phyloP scores from a whole-genome alignment of 2,329 filamentous ascomycete genomes.

The Capronia americana region DNA sequence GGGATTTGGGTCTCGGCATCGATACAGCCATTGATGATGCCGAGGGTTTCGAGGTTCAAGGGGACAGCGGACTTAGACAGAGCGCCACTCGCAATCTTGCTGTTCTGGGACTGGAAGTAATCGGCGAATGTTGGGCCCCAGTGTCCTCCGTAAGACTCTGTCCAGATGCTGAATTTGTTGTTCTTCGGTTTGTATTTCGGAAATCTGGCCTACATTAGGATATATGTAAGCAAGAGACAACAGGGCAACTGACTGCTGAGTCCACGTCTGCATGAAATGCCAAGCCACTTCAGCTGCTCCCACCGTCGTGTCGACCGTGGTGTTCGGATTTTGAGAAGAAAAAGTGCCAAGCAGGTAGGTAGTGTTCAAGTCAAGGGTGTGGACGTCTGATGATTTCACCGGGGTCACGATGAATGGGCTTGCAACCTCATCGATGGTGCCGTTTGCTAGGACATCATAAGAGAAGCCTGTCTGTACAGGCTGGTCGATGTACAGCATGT shows the following conservation, averaged over 20 bases:
- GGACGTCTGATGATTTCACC: constrained; percentile 42
- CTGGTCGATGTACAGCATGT: constrained; percentile 69
- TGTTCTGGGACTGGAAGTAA: constrained; percentile 42
- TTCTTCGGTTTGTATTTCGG: constrained; percentile 62
- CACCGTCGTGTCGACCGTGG: constrained; percentile 44
- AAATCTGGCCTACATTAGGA: constrained; percentile 46
- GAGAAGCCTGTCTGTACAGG: constrained; percentile 65
- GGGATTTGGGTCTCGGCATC: constrained; percentile 54
- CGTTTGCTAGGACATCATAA: constrained; percentile 56
- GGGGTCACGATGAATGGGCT: constrained; percentile 41
- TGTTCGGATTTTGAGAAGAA: constrained; percentile 51
- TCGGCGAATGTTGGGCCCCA: constrained; percentile 41
- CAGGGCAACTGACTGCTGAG: constrained; percentile 37
- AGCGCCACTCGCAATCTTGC: constrained; percentile 35
- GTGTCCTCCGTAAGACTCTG: constrained; percentile 41
- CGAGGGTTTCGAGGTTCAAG: constrained; percentile 51
- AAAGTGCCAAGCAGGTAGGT: constrained; percentile 62
- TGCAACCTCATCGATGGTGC: constrained; percentile 46
- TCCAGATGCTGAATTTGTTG: constrained; percentile 44
- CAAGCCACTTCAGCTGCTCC: constrained; percentile 58
- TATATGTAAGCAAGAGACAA: not conserved
- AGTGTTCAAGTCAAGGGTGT: constrained; percentile 54
- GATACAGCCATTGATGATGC: constrained; percentile 58
- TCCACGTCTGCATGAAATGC: constrained; percentile 63
- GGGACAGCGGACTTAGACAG: constrained; percentile 33